Percentiles rank a stretch among this genome's conserved stretches.
phyloP scores from a whole-genome alignment of 106 monocot species.

The Ottelia alismoides region DNA sequence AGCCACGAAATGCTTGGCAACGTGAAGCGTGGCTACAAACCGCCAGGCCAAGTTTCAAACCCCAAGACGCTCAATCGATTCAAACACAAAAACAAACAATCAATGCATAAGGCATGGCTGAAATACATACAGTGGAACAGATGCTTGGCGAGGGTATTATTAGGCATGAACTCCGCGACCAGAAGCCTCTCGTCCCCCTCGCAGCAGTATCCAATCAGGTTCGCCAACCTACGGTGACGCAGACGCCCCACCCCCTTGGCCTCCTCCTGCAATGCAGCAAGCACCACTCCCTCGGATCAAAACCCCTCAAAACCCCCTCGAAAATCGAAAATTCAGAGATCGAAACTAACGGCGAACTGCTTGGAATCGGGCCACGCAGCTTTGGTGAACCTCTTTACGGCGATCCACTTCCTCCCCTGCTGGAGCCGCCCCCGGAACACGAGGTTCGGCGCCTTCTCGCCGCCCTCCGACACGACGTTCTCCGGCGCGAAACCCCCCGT shows the following conservation, averaged over 20 bases:
- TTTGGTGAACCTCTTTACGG: constrained; percentile 81
- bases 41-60: too few species aligned
- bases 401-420: constrained; percentile 44
- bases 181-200: constrained; percentile 47
- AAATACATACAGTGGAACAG: constrained; percentile 25
- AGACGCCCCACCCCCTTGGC: constrained; percentile 42
- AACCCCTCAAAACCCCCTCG: background rate
- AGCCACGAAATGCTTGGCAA: too few species aligned
- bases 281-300: background rate
- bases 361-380: constrained; percentile 74
- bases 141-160: constrained; percentile 56
- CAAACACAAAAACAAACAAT: too few species aligned
- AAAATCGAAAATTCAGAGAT: background rate
- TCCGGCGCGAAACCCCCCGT: constrained; percentile 42
- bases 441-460: constrained; percentile 76
- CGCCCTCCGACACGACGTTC: constrained; percentile 72
- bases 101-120: too few species aligned
- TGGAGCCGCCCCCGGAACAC: constrained; percentile 58
- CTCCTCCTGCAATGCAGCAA: constrained; percentile 33
- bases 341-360: constrained; percentile 48
- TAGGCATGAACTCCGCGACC: constrained; percentile 51
- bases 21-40: too few species aligned
- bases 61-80: too few species aligned
- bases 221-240: constrained; percentile 36
- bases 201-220: constrained; percentile 55